These are phyloP conservation scores for Cladophialophora chaetospira DNA, from an alignment of 2,329 filamentous ascomycete genomes.

Conservation along the genomic window DNA sequence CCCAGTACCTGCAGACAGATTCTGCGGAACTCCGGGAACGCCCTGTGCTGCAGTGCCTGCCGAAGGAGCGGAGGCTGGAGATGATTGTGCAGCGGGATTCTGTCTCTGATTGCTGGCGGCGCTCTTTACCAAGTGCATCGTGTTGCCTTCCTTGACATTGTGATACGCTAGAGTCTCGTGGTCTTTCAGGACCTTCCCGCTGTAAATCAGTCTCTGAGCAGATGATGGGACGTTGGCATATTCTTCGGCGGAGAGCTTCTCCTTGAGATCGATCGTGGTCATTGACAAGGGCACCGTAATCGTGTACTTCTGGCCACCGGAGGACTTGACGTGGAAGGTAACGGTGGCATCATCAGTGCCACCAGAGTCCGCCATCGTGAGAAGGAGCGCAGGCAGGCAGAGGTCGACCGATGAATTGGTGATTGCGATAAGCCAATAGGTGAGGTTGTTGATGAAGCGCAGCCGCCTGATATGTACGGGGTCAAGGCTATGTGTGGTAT, in stretches of 20 bases:
- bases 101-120: conserved; percentile 79
- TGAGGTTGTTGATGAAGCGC: background rate
- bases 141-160: conserved; percentile 96
- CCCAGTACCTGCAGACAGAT: conserved; percentile 57
- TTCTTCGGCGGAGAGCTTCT: conserved; percentile 77
- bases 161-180: conserved; percentile 79
- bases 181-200: conserved; percentile 94
- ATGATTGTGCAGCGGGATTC: conserved; percentile 55
- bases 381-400: background rate
- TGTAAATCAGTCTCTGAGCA: conserved; percentile 94
- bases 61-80: conserved; percentile 41
- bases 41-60: conserved; percentile 24
- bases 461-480: background rate
- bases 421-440: background rate
- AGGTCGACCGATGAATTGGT: conserved; percentile 5
- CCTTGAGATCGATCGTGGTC: conserved; percentile 83
- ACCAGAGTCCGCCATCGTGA: conserved; percentile 29
- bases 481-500: background rate
- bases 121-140: conserved; percentile 94
- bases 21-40: conserved; percentile 47
- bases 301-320: conserved; percentile 80
- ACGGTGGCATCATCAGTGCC: conserved; percentile 52
- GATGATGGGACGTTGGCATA: conserved; percentile 85
- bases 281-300: conserved; percentile 77
- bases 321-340: conserved; percentile 97